Base-by-base conservation (phyloP, 2,329 filamentous ascomycete genomes). In the Polytolypa hystricis region DNA sequence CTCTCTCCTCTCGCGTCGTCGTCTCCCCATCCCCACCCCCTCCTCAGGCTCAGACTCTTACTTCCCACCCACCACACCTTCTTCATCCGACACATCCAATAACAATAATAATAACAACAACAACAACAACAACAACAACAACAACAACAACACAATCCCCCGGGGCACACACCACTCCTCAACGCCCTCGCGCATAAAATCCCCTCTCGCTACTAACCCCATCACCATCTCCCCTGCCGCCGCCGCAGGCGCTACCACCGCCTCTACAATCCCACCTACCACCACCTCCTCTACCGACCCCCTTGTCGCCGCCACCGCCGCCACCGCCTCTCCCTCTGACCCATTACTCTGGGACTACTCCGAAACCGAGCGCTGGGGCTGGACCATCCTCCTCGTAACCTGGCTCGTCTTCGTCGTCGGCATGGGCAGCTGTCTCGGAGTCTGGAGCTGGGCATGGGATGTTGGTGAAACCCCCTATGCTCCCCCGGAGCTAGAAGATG, bases 371-470 rank as follows among this genome's bases (percentile, higher is more conserved):
- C 93, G 84, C 79, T 98, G 91, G 89, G 91, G 91, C 1, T 98
- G 89, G 85, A 80, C 94, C 5, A 81, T 98, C 32, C 67, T 98
- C 20, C 65, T 82, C 27, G 80, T 84, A 31, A 98, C 93, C 0
- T 98, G 93, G 91, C 65, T 93, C 30, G 86, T 95, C 17, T 96
- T 98, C 57, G 86, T 96, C 14, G 77, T 91, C 1, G 91, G 91
- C 20, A 96, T 98, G 83, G 91, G 91, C 36, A 93, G 84, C 34
- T 95, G 86, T 57, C 71, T 96, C 30, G 89, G 83, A 15, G 77
- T 96, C 15, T 98, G 91, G 91, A 91, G 80, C 59, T 98, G 91
- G 91, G 91, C 91, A 2, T 98, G 91, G 91, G 89, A 96, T 64
- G 89, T 96, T 2, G 89, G 89, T 30, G 86, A 89, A 58, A 95